Conservation (phyloP, 495 filamentous ascomycete species). For the Xylaria longipes region DNA sequence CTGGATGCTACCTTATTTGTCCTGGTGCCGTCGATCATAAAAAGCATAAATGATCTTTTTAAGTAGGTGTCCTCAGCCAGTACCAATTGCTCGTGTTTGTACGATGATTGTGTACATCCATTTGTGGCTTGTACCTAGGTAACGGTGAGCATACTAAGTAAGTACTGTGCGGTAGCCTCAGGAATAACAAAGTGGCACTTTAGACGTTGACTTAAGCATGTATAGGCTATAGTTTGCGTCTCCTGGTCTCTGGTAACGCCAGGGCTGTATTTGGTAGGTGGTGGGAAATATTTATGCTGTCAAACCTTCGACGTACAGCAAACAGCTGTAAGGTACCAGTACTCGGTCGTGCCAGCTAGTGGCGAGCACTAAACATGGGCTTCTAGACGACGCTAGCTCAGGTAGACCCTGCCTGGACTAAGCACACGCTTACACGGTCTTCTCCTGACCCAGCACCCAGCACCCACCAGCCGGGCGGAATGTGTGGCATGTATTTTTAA, state of each 20-base stretch:
- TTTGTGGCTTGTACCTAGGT: neutral
- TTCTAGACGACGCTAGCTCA: neutral
- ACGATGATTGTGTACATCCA: neutral
- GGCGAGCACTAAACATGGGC: conserved; percentile 12
- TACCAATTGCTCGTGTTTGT: neutral
- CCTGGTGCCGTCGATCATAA: conserved; percentile 9
- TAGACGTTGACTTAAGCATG: neutral
- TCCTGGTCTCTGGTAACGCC: neutral
- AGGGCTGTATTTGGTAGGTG: neutral
- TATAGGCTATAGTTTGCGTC: neutral
- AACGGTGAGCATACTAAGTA: neutral
- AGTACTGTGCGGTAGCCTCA: neutral
- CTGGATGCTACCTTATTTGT: conserved; percentile 1
- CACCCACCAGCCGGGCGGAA: neutral
- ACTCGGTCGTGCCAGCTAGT: neutral
- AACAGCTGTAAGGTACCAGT: conserved; percentile 5
- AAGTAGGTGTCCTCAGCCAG: neutral
- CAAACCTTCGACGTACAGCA: neutral
- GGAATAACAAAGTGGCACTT: neutral
- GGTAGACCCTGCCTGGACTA: neutral
- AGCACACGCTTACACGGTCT: neutral
- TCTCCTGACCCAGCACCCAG: conserved; percentile 13
- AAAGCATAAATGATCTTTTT: no score
- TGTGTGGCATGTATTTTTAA: conserved; percentile 25
- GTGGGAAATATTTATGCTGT: neutral